Base-by-base conservation (phyloP, 139 green algal species). In the Chlamydomonas eustigma region DNA sequence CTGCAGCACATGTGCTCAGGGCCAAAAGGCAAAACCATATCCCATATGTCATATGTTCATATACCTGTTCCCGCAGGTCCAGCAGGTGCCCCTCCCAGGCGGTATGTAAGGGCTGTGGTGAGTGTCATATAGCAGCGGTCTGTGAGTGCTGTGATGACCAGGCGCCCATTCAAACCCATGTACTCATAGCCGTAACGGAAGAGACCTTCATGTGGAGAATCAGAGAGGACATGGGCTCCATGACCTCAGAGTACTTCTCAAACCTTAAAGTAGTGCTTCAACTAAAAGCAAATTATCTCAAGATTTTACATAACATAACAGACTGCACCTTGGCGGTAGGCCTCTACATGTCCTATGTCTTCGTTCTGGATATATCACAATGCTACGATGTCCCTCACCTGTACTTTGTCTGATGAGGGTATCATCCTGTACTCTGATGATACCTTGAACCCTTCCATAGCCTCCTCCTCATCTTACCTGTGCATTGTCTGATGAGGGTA, bases 91-190 rank as follows among this genome's bases (percentile, higher is more conserved):
- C 89, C 91, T 6, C 91, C 91, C 33, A 96, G 83, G 24, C 85
- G 78, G 82, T 75, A 94, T 3, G 85, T 93, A 33, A 96, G 83
- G 12, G 91, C 81, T 2, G 90, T 94, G 38, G 91, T 94, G 50
- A 96, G 81, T 33, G 91, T 96, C 87, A 94, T 94, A 83, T 94
- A 96, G 83, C 91, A 96, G 66, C 90, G 84, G 80, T 96, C 91
- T 0, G 91, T 96, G 35, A 96, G 85, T 0, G 85, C 85, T 5
- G 85, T 75, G 52, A 94, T 90, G 74, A 94, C 90, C 35, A 94
- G 81, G 32, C 90, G 79, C 30, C 50, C 78, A 58, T 77, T 87
- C 80, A 92, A 90, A 39, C 90, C 90, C 0, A 94, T 87, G 83
- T 94, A 94, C 84, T 94, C 90, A 71, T 94, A 93, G 28, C 90